A percentile compares a stretch with the other conserved stretches of the same genome.
phyloP scores from a whole-genome alignment of 257 asterid genomes.

The Primulina huaijiensis region DNA sequence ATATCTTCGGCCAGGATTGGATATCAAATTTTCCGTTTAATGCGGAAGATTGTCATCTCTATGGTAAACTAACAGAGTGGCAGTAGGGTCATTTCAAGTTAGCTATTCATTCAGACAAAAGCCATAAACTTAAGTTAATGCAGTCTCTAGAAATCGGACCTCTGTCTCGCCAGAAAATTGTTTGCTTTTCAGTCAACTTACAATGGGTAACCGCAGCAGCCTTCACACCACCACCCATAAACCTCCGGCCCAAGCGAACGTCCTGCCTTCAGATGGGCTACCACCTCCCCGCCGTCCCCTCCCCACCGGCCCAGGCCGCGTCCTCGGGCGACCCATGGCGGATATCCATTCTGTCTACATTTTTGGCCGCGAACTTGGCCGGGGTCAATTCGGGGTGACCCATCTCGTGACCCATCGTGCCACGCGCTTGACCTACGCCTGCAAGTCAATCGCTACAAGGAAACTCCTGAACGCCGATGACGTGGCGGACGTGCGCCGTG shows the following conservation, averaged over 20 bases:
- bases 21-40: too few species aligned
- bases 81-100: slow-evolving; percentile 18
- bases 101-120: slow-evolving; percentile 17
- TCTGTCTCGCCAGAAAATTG: slow-evolving; percentile 1
- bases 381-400: slow-evolving; percentile 92
- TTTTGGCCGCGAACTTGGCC: slow-evolving; percentile 83
- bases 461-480: slow-evolving; percentile 66
- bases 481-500: slow-evolving; percentile 76
- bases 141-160: background rate
- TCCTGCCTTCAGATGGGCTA: slow-evolving; percentile 52
- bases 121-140: background rate
- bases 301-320: slow-evolving; percentile 59
- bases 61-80: background rate
- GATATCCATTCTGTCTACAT: slow-evolving; percentile 59
- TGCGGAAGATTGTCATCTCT: too few species aligned
- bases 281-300: slow-evolving; percentile 69
- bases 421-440: slow-evolving; percentile 58
- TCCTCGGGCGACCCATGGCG: slow-evolving; percentile 75
- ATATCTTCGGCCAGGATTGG: too few species aligned
- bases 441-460: slow-evolving; percentile 86
- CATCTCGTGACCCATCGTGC: slow-evolving; percentile 60
- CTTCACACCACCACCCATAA: slow-evolving; percentile 30
- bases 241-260: slow-evolving; percentile 32
- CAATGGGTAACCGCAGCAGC: slow-evolving; percentile 68
- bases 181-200: slow-evolving; percentile 37